Percentiles rank a stretch among this genome's conserved stretches.
Evolutionary conservation across 2,329 filamentous ascomycete genomes (phyloP).

Genomic region (Aspergillus sp.): DNA sequence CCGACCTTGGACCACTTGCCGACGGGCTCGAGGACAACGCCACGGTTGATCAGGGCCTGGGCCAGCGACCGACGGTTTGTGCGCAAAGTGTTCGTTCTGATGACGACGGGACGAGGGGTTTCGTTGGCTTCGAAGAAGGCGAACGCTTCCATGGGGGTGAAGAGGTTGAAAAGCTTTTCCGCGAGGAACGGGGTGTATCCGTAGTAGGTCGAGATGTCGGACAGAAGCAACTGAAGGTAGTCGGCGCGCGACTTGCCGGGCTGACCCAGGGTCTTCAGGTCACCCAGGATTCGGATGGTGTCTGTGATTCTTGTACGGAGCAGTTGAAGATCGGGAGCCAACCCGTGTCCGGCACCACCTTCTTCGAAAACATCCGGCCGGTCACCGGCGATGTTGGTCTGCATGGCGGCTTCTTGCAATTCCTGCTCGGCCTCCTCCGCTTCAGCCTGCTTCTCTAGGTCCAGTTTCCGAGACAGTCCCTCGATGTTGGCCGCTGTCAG

Average conservation of each 20-base stretch:
- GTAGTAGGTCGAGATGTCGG: slow-evolving; percentile 95
- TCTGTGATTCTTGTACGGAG: slow-evolving; percentile 88
- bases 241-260: slow-evolving; percentile 79
- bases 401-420: slow-evolving; percentile 77
- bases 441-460: slow-evolving; percentile 72
- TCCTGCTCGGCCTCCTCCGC: slow-evolving; percentile 82
- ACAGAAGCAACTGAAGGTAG: slow-evolving; percentile 81
- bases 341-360: slow-evolving; percentile 55
- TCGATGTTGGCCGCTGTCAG: slow-evolving; percentile 96
- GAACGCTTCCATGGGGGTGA: slow-evolving; percentile 89
- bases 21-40: slow-evolving; percentile 92
- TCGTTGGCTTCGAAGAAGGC: slow-evolving; percentile 99
- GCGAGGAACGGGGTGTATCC: slow-evolving; percentile 94
- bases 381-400: slow-evolving; percentile 89
- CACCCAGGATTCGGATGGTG: slow-evolving; percentile 85
- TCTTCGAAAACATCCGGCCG: slow-evolving; percentile 63
- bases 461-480: slow-evolving; percentile 81
- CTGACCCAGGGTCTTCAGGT: slow-evolving; percentile 79
- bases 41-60: slow-evolving; percentile 90
- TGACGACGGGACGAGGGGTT: slow-evolving; percentile 86
- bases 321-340: slow-evolving; percentile 88
- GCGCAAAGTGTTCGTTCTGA: slow-evolving; percentile 92
- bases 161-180: slow-evolving; percentile 90
- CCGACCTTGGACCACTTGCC: slow-evolving; percentile 99
- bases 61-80: slow-evolving; percentile 76